These are phyloP conservation scores for Saturnispora quitensis DNA, from an alignment of 805 yeast genomes.

Conservation along the genomic window DNA sequence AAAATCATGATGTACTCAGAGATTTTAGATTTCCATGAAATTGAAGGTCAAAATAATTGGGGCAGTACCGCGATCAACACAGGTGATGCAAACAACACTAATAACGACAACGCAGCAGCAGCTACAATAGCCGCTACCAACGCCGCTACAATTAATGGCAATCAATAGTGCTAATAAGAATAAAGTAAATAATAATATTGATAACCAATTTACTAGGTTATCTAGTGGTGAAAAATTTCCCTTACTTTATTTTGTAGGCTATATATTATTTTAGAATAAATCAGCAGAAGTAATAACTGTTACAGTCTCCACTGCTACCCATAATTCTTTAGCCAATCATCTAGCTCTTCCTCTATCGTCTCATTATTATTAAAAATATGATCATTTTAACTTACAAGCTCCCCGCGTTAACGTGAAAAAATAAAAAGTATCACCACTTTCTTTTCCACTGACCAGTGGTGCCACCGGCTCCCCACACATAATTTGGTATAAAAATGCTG, in stretches of 20 bases:
- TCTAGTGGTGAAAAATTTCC: neutral
- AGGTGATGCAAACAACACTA: neutral
- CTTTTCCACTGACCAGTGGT: neutral
- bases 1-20: slow-evolving; percentile 98
- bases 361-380: neutral
- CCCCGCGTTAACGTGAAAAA: neutral
- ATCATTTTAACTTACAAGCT: neutral
- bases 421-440: neutral
- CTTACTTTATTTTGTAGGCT: neutral
- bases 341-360: neutral
- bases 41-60: slow-evolving; percentile 38
- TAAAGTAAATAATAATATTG: no score
- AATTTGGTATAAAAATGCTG: neutral
- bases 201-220: neutral
- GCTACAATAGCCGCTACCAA: slow-evolving; percentile 9
- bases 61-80: slow-evolving; percentile 10
- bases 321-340: neutral
- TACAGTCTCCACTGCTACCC: neutral
- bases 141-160: neutral
- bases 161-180: neutral
- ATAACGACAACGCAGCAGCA: slow-evolving; percentile 10
- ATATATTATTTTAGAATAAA: neutral
- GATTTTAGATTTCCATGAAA: slow-evolving; percentile 91
- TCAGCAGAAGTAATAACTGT: neutral
- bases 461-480: neutral